A percentile compares a stretch with the other conserved stretches of the same genome.
These are phyloP conservation scores for Vigna mungo DNA, from an alignment of 306 rosid genomes.

Conservation along the genomic window DNA sequence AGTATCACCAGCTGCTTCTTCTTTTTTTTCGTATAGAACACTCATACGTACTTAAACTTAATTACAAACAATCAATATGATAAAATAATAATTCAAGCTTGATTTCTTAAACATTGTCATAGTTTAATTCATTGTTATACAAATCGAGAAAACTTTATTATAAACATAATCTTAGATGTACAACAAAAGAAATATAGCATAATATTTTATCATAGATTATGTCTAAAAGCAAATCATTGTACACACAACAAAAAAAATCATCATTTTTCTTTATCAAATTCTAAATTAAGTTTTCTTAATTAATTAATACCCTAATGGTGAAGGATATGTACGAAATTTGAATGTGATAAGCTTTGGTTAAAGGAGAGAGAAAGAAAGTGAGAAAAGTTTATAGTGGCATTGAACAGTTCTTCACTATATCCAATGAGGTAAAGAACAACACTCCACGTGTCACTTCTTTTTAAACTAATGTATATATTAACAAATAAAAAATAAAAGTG, in stretches of 20 bases:
- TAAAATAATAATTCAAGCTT: no score
- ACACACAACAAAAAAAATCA: background rate
- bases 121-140: no score
- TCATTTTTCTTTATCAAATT: background rate
- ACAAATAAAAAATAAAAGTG: background rate
- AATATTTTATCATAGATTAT: background rate
- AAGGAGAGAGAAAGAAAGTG: slow-evolving; percentile 12
- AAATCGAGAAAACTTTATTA: no score
- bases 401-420: slow-evolving; percentile 28
- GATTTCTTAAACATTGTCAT: no score
- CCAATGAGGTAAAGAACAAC: slow-evolving; percentile 32
- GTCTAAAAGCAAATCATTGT: background rate
- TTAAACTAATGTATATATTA: no score
- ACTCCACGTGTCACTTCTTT: slow-evolving; percentile 19
- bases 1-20: no score
- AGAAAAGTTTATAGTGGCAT: slow-evolving; percentile 31
- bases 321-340: background rate
- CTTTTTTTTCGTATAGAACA: no score
- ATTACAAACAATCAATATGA: no score
- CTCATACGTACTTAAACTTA: no score
- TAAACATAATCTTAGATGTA: no score
- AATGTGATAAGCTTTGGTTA: slow-evolving; percentile 9
- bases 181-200: background rate
- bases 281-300: background rate
- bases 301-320: background rate